Percentiles rank a stretch among this genome's conserved stretches.
Conservation (phyloP, 2,329 filamentous ascomycete genomes). For the Aspergillus hortae region DNA sequence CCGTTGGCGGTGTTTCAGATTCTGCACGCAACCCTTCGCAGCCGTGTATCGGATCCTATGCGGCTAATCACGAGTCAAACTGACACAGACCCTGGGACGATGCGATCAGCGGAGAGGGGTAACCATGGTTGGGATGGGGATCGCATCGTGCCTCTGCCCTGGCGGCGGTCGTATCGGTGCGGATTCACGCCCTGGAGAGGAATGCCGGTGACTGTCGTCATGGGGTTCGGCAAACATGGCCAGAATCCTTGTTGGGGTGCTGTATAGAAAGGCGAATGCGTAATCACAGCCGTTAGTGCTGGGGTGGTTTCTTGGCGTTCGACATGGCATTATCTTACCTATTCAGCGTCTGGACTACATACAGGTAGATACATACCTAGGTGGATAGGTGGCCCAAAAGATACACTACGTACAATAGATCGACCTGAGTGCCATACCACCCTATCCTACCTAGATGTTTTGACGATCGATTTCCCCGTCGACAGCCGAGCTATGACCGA, state of each 20-base stretch:
- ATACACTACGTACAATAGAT: no score
- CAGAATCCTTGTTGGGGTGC: no score
- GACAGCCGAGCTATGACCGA: neutral
- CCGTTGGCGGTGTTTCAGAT: constrained; percentile 8
- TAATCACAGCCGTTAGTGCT: constrained; percentile 13
- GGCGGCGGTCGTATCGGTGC: neutral
- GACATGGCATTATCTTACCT: neutral
- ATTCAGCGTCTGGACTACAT: no score
- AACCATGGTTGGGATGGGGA: neutral
- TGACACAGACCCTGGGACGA: neutral
- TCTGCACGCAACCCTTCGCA: constrained; percentile 7
- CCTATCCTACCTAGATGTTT: no score
- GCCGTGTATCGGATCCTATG: neutral
- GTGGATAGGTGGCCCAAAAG: no score
- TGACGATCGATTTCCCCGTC: neutral
- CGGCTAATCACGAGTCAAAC: constrained; percentile 4
- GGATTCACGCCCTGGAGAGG: neutral
- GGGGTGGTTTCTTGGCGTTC: constrained; percentile 10
- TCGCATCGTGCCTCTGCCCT: no score
- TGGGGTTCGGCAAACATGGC: no score
- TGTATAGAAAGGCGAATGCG: constrained; percentile 5
- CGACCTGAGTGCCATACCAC: no score
- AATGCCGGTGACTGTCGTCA: no score
- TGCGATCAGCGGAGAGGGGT: neutral
- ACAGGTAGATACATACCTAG: no score